Evolutionary conservation across 2,329 filamentous ascomycete species (phyloP), one percentile per base, ranked within the genome.

Genomic region (Calonectria fujianensis): DNA sequence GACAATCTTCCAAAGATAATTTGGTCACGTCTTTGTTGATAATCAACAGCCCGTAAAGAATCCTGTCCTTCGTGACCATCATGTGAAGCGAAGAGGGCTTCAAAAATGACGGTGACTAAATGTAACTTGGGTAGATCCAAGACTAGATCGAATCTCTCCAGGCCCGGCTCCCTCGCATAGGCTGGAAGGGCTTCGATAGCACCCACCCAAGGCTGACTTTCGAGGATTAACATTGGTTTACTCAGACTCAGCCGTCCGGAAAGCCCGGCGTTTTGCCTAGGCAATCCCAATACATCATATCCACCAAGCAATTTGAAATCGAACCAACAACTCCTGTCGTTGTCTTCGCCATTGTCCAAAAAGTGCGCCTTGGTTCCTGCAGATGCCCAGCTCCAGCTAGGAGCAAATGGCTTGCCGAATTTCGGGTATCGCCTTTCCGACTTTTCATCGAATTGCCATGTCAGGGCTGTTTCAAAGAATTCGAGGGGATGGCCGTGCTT

Each of bases 331-430:
- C 51, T 54, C 14, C 16, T 27, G 16, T 54, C 51, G 14, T 54
- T 32, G 6, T 54, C 51, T 54, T 54, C 51, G 13, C 51, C 51
- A 31, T 32, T 54, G 16, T 54, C 51, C 27, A 54, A 54, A 16
- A 54, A 54, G 27, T 54, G 51, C 51, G 20, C 51, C 51, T 54
- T 54, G 24, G 51, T 54, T 31, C 51, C 51, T 54, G 51, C 51
- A 31, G 27, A 54, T 54, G 51, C 51, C 51, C 51, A 54, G 8
- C 51, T 54, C 51, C 51, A 54, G 27, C 51, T 54, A 7, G 51
- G 51, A 20, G 51, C 51, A 20, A 54, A 54, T 5, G 51, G 51
- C 51, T 54, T 54, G 27, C 51, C 51, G 8, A 29, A 54, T 32
- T 29, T 31, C 14, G 51, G 51, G 11, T 29, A 13, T 16, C 51